Conservation (phyloP, 441 rosid genomes). For the Erysimum pusillum region DNA sequence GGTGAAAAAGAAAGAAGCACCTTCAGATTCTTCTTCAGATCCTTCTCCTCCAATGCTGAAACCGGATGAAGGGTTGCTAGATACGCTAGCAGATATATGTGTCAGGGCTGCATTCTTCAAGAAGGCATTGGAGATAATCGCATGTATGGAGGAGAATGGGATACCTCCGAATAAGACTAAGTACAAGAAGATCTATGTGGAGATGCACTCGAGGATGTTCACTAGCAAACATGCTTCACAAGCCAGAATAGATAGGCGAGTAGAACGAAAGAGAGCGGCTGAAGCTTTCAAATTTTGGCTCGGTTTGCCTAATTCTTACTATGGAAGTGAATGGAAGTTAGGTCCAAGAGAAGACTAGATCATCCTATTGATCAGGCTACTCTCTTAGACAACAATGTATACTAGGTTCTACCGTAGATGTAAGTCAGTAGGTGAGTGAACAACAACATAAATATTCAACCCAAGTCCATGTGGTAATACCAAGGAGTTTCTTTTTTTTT, state of each 20-base stretch:
- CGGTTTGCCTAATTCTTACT: slow-evolving; percentile 92
- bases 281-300: slow-evolving; percentile 99
- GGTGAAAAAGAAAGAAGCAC: slow-evolving; percentile 46
- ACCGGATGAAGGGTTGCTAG: slow-evolving; percentile 82
- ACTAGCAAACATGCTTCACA: slow-evolving; percentile 96
- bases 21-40: slow-evolving; percentile 44
- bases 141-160: slow-evolving; percentile 93
- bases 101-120: slow-evolving; percentile 91
- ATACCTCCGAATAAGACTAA: slow-evolving; percentile 88
- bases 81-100: slow-evolving; percentile 81
- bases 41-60: slow-evolving; percentile 58
- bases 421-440: slow-evolving; percentile 35
- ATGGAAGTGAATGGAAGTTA: slow-evolving; percentile 82
- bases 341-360: slow-evolving; percentile 53
- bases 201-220: slow-evolving; percentile 97
- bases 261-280: slow-evolving; percentile 86
- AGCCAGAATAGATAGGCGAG: slow-evolving; percentile 80
- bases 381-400: slow-evolving; percentile 39
- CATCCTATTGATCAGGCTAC: slow-evolving; percentile 28
- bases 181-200: slow-evolving; percentile 87
- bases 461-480: slow-evolving; percentile 31
- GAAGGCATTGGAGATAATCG: slow-evolving; percentile 92
- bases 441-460: slow-evolving; percentile 31
- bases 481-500: slow-evolving; percentile 24
- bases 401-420: slow-evolving; percentile 36